Base-by-base conservation (phyloP, 1,284 basidiomycete species). In the Laetiporus sulphureus region DNA sequence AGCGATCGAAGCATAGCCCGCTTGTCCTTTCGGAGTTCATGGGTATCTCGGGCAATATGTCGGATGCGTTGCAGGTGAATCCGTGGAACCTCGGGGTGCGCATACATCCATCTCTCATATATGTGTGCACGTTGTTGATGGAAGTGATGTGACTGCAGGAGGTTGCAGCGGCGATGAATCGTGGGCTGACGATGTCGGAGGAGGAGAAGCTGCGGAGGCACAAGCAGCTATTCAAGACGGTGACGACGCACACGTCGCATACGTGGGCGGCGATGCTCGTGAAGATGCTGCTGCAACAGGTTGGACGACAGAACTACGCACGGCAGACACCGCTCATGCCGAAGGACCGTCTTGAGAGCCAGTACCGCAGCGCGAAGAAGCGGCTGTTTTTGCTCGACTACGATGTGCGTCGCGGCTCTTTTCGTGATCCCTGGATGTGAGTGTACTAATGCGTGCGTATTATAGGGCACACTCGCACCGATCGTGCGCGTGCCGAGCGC, bases 1-100 rank as follows among this genome's bases (percentile, higher is more conserved):
- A 88, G 54, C 75, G 73, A 51, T 87, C 79, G 36, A 80, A 82
- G 60, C 83, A 82, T 65, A 90, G 85, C 41, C 92, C 88, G 0
- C 77, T 95, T 41, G 88, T 99, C 43, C 71, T 99, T 34, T 92
- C 88, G 58, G 95, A 99, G 66, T 99, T 99, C 61, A 98, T 97
- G 80, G 95, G 96, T 19, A 97, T 96, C 50, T 88, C 86, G 38
- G 84, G 85, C 54, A 79, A 86, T 48, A 90, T 95, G 85, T 72
- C 73, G 32, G 78, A 89, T 32, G 87, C 91, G 8, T 69, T 93
- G 34, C 77, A 87, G 51, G 82, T 90, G 37, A 91, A 91, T 58
- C 91, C 91, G 1, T 94, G 91, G 91, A 87, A 91, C 59, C 75
- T 91, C 7, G 85, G 82, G 42, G 86, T 88, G 49, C 47, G 79